A percentile compares a stretch with the other conserved stretches of the same genome.
Evolutionary conservation across 495 filamentous ascomycete genomes (phyloP).

Genomic region (Jackrogersella minutella): DNA sequence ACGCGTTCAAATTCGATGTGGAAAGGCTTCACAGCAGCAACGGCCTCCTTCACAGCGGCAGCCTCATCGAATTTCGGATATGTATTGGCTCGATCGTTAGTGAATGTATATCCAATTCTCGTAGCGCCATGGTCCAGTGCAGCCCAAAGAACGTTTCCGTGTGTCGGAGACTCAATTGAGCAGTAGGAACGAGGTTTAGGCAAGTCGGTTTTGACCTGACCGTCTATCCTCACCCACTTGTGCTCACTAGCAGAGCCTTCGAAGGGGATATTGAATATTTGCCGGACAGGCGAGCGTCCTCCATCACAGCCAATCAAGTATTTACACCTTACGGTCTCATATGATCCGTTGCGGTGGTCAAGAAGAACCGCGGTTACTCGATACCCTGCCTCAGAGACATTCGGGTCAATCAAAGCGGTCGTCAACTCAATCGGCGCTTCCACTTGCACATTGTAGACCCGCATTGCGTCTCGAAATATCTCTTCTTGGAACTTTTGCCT

Average conservation of each 20-base stretch:
- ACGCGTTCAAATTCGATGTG: constrained; percentile 50
- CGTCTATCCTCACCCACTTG: constrained; percentile 58
- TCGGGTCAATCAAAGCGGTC: constrained; percentile 42
- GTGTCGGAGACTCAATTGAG: constrained; percentile 57
- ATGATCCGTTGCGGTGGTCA: constrained; percentile 19
- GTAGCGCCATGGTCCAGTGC: constrained; percentile 46
- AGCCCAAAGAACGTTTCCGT: constrained; percentile 38
- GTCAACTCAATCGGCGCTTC: constrained; percentile 48
- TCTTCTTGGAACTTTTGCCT: constrained; percentile 55
- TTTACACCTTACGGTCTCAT: constrained; percentile 43
- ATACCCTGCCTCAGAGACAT: constrained; percentile 33
- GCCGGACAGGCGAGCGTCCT: constrained; percentile 53
- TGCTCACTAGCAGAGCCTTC: constrained; percentile 53
- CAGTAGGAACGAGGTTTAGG: constrained; percentile 58
- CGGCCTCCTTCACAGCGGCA: constrained; percentile 40
- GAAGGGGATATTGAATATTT: constrained; percentile 50
- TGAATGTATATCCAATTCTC: constrained; percentile 62
- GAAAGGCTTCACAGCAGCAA: constrained; percentile 52
- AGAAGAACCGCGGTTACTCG: constrained; percentile 44
- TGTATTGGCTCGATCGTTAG: constrained; percentile 52
- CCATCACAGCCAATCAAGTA: constrained; percentile 59
- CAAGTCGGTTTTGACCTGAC: constrained; percentile 50
- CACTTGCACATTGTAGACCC: constrained; percentile 41
- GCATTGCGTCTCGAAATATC: constrained; percentile 51
- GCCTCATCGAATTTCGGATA: constrained; percentile 49